Evolutionary conservation across 305 asterid genomes (phyloP).

Genomic region (Rubia peregrina): DNA sequence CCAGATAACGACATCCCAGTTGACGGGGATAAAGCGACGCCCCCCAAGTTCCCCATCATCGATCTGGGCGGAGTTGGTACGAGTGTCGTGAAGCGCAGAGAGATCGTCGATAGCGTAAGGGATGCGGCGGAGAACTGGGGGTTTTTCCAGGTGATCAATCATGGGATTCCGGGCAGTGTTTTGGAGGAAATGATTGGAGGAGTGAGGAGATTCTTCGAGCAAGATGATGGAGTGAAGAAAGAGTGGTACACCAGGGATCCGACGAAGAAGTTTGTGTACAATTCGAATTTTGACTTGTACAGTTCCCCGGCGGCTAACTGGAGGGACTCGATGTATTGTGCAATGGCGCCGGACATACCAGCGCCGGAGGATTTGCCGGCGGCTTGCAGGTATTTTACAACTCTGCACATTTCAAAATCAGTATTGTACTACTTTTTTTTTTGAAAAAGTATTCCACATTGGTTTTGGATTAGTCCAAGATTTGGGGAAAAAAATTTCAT

Average conservation of each 20-base stretch:
- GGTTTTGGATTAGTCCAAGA: too few species aligned
- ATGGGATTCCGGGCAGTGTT: constrained; percentile 28
- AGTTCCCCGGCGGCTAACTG: constrained; percentile 15
- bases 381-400: constrained; percentile 20
- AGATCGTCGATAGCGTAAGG: constrained; percentile 26
- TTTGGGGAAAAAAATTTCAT: too few species aligned
- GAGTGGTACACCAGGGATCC: constrained; percentile 13
- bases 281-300: constrained; percentile 20
- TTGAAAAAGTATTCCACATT: too few species aligned
- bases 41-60: background rate
- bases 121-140: constrained; percentile 50
- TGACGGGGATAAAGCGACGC: background rate
- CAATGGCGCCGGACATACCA: constrained; percentile 13
- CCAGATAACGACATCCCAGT: background rate
- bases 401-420: background rate
- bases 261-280: constrained; percentile 7
- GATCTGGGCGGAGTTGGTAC: background rate
- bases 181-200: constrained; percentile 3
- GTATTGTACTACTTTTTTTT: too few species aligned
- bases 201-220: constrained; percentile 20
- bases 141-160: constrained; percentile 58
- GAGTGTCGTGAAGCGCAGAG: constrained; percentile 5
- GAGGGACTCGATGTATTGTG: constrained; percentile 26
- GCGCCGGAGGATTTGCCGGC: constrained; percentile 21
- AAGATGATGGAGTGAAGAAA: constrained; percentile 16